Conservation (phyloP, 2,329 filamentous ascomycete genomes). For the Torrubiella hemipterigena region DNA sequence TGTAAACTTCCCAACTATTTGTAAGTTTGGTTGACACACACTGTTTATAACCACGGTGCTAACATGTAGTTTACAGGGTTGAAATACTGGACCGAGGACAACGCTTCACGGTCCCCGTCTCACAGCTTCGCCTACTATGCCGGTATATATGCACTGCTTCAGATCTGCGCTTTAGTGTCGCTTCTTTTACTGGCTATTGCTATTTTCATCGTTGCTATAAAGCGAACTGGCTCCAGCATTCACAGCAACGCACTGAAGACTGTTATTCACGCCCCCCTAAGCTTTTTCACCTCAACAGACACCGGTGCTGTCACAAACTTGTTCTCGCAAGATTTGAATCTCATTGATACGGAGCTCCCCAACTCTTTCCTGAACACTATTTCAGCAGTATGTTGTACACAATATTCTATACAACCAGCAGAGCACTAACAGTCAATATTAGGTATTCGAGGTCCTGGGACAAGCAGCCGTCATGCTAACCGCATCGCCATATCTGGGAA, state of each 20-base stretch:
- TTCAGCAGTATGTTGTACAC: too few relatives aligned
- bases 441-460: slow-evolving; percentile 15
- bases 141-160: slow-evolving; percentile 17
- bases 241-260: slow-evolving; percentile 21
- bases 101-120: slow-evolving; percentile 6
- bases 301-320: slow-evolving; percentile 27
- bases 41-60: too few relatives aligned
- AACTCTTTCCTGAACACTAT: not conserved
- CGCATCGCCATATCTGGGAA: slow-evolving; percentile 25
- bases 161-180: slow-evolving; percentile 7
- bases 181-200: slow-evolving; percentile 9
- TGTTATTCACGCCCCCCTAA: slow-evolving; percentile 24
- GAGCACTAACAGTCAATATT: slow-evolving; percentile 3
- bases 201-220: slow-evolving; percentile 13
- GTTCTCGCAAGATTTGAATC: slow-evolving; percentile 31
- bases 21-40: too few relatives aligned
- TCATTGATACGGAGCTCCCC: slow-evolving; percentile 27
- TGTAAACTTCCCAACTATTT: slow-evolving; percentile 19
- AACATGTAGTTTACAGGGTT: too few relatives aligned
- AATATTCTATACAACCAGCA: not conserved
- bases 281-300: slow-evolving; percentile 29
- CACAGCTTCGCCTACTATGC: slow-evolving; percentile 16
- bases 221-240: slow-evolving; percentile 17
- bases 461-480: slow-evolving; percentile 29
- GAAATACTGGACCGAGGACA: slow-evolving; percentile 25